Evolutionary conservation across 805 yeast genomes (phyloP).

Genomic region (Suhomyces prunicola): DNA sequence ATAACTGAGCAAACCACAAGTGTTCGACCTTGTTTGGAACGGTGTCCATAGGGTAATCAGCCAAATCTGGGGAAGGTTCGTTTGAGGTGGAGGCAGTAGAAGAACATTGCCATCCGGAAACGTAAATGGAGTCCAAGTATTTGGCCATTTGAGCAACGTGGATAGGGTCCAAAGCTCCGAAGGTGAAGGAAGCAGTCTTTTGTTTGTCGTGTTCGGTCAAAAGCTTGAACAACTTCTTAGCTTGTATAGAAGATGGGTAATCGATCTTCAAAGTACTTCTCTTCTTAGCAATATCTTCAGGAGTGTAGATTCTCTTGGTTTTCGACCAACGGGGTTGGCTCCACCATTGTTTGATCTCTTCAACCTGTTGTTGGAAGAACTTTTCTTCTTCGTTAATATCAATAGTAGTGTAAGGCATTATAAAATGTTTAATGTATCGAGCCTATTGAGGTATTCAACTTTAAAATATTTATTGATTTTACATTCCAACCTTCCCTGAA

Average conservation of each 20-base stretch:
- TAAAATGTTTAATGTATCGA: conserved; percentile 5
- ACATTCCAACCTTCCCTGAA: not conserved
- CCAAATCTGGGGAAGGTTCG: conserved; percentile 97
- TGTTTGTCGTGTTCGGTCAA: conserved; percentile 69
- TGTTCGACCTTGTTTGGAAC: conserved; percentile 98
- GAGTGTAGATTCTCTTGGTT: conserved; percentile 82
- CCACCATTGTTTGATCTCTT: conserved; percentile 88
- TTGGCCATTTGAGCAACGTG: conserved; percentile 97
- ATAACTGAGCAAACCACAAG: conserved; percentile 91
- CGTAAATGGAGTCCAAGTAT: conserved; percentile 87
- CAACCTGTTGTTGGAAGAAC: conserved; percentile 64
- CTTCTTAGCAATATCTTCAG: conserved; percentile 86
- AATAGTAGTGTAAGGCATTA: conserved; percentile 55
- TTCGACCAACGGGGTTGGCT: conserved; percentile 84
- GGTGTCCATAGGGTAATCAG: conserved; percentile 98
- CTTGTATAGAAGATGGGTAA: conserved; percentile 75
- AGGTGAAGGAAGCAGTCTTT: conserved; percentile 79
- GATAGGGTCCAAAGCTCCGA: conserved; percentile 94
- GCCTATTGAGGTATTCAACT: not conserved
- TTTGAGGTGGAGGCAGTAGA: conserved; percentile 96
- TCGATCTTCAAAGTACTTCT: conserved; percentile 74
- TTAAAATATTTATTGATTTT: not conserved
- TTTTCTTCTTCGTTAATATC: conserved; percentile 61
- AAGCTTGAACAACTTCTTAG: conserved; percentile 73
- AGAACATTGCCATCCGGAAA: conserved; percentile 98